Percentiles rank a stretch among this genome's conserved stretches.
Conservation (phyloP, 306 rosid species). For the Oemleria cerasiformis region DNA sequence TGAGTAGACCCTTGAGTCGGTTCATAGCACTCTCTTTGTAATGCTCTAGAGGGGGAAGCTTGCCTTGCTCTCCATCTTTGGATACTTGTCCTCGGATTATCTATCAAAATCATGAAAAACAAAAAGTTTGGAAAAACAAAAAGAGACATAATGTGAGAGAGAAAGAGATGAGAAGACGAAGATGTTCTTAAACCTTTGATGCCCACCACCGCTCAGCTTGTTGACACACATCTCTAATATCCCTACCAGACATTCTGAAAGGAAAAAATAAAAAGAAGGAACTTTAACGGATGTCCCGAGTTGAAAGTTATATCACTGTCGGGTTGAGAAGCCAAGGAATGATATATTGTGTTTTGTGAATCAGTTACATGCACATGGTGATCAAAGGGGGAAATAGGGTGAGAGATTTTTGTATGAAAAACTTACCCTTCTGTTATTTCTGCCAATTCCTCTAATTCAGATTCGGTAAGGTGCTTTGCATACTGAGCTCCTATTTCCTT, state of each 20-base stretch:
- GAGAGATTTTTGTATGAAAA: neutral
- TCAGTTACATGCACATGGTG: neutral
- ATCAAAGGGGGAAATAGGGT: neutral
- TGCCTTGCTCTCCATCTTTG: constrained; percentile 33
- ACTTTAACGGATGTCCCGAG: neutral
- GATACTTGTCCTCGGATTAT: constrained; percentile 51
- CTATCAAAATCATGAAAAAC: constrained; percentile 39
- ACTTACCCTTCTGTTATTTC: constrained; percentile 49
- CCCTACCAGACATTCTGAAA: constrained; percentile 93
- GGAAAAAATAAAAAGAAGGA: neutral
- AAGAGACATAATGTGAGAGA: neutral
- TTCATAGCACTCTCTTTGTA: constrained; percentile 38
- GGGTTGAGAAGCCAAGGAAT: neutral
- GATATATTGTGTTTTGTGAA: neutral
- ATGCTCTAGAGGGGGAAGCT: constrained; percentile 41
- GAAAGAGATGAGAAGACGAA: neutral
- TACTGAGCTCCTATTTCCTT: constrained; percentile 76
- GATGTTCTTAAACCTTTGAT: constrained; percentile 56
- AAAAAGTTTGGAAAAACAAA: neutral
- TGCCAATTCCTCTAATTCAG: constrained; percentile 51
- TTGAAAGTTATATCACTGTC: neutral
- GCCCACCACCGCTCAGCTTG: constrained; percentile 98
- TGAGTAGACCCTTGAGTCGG: constrained; percentile 31
- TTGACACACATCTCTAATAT: constrained; percentile 77
- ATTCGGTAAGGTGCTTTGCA: constrained; percentile 64